Evolutionary conservation across 441 rosid genomes (phyloP), one percentile per base, ranked within the genome.

Genomic region (Bocquillonia castaneifolia): DNA sequence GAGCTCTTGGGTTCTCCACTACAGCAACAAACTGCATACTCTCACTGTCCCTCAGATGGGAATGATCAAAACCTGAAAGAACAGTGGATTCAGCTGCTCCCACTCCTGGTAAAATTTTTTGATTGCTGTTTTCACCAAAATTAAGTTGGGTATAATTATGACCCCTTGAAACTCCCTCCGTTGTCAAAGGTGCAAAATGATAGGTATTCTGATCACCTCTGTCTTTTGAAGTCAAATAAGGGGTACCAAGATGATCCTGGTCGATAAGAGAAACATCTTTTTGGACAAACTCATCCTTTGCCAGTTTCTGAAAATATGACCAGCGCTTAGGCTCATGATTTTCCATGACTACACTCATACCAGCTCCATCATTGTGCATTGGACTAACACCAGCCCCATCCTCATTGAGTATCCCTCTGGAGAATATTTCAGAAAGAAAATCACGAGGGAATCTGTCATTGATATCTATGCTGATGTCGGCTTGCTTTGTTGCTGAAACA

Each of bases 271-370:
- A 80, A 69, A 73, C 65, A 72, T 82, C 91, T 56, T 78, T 88
- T 28, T 77, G 75, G 55, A 72, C 71, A 76, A 75, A 80, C 57
- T 82, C 89, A 44, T 75, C 92, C 53, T 83, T 83, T 3, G 92
- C 98, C 83, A 92, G 70, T 62, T 85, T 87, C 72, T 83, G 92
- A 78, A 90, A 88, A 77, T 88, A 86, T 9, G 98, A 93, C 96
- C 97, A 89, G 63, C 39, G 87, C 80, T 87, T 90, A 64, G 91
- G 96, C 57, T 93, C 93, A 72, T 73, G 88, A 78, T 84, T 88
- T 81, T 84, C 86, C 86, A 88, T 74, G 78, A 84, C 79, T 74
- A 88, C 77, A 73, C 90, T 93, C 54, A 81, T 74, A n/a, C 88
- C 96, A 68, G 86, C 85, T 78, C 90, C 91, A 77, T 85, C 92